A percentile compares a stretch with the other conserved stretches of the same genome.
Evolutionary conservation across 495 filamentous ascomycete genomes (phyloP).

Genomic region (Podospora conica): DNA sequence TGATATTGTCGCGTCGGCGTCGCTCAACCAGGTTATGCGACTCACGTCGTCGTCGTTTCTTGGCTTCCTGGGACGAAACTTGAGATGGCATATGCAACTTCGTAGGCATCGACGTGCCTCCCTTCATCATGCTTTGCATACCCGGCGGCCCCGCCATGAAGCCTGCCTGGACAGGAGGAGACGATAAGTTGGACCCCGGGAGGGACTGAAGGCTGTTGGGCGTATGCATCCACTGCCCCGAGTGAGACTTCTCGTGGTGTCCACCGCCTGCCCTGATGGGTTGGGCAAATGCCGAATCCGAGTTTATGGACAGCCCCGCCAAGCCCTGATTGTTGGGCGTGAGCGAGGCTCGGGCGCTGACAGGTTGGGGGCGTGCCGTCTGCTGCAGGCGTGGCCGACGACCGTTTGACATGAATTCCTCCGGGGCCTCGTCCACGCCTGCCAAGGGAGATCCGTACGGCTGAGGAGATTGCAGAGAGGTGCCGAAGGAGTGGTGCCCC

Average conservation of each 20-base stretch:
- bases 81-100: conserved; percentile 38
- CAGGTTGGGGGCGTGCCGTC: conserved; percentile 61
- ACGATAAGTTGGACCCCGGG: conserved; percentile 74
- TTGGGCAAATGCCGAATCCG: conserved; percentile 54
- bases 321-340: conserved; percentile 62
- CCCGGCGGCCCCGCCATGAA: conserved; percentile 42
- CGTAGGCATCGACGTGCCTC: conserved; percentile 50
- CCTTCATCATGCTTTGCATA: conserved; percentile 47
- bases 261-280: conserved; percentile 62
- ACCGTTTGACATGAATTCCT: conserved; percentile 47
- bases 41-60: conserved; percentile 80
- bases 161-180: conserved; percentile 47
- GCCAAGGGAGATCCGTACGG: conserved; percentile 48
- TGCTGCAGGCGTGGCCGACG: conserved; percentile 45
- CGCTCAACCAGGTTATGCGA: conserved; percentile 96
- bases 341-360: conserved; percentile 67
- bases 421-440: conserved; percentile 46
- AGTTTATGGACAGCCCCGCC: conserved; percentile 31
- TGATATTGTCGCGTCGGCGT: conserved; percentile 93
- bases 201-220: conserved; percentile 74
- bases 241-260: conserved; percentile 74
- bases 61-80: conserved; percentile 78
- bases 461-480: conserved; percentile 44
- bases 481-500: conserved; percentile 47
- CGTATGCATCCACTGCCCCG: conserved; percentile 70